Evolutionary conservation across 257 asterid genomes (phyloP), one percentile per base, ranked within the genome.

Genomic region (Datura wrightii): DNA sequence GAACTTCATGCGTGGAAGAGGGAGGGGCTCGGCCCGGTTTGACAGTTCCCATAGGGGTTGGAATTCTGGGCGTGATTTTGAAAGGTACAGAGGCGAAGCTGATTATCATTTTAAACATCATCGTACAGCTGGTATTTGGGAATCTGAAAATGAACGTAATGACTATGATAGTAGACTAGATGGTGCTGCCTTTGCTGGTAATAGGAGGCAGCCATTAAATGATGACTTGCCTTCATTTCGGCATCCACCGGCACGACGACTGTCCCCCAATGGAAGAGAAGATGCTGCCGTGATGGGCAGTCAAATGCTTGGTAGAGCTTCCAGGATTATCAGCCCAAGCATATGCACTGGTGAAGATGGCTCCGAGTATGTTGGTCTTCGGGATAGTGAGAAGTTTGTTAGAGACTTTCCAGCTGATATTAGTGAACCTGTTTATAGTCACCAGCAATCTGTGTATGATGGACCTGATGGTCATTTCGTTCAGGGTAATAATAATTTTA

Each of bases 1-100:
- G n/a, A 83, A 78, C 83, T 91, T 93, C 90, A 86, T 87, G 81
- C 89, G 79, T 83, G 97, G 94, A 86, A 92, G 91, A 87, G 97
- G 98, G 37, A 91, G 92, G 89, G 85, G 76, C 13, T 87, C 90
- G 14, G 92, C 92, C 56, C 87, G 93, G 56, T 85, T 90, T 82
- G 93, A 88, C 84, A 76, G 88, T 66, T 74, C 85, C 2, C 94
- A 82, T 50, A 53, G 90, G 79, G 95, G 93, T 14, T 93, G 98
- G 97, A 86, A 89, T 87, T 84, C 94, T 39, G 91, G 84, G 41
- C 91, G 90, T 39, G 88, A 93, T 82, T 92, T 88, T 84, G 93
- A 88, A 87, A 85, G 87, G 83, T 91, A 89, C 85, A 83, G 83
- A 67, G 88, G 89, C 80, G 86, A 84, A 37, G 86, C 89, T 84